phyloP scores from a whole-genome alignment of 257 asterid species.

The Cordia subcordata region DNA sequence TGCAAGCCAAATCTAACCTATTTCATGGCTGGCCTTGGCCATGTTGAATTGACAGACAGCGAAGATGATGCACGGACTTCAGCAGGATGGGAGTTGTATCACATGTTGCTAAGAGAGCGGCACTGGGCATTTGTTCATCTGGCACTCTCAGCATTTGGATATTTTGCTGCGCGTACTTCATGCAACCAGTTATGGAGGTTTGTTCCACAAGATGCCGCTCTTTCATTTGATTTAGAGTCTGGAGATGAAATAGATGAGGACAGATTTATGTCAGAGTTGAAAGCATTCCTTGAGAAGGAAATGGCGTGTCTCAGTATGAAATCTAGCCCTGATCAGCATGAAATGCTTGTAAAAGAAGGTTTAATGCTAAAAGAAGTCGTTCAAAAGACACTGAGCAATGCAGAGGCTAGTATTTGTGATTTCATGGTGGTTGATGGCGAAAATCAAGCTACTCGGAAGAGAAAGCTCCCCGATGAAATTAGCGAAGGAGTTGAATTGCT shows the following conservation, averaged over 20 bases:
- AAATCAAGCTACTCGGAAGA: slow-evolving; percentile 53
- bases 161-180: slow-evolving; percentile 72
- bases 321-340: slow-evolving; percentile 33
- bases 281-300: slow-evolving; percentile 80
- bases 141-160: slow-evolving; percentile 67
- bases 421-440: slow-evolving; percentile 64
- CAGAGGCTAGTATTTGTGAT: slow-evolving; percentile 26
- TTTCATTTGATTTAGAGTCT: slow-evolving; percentile 62
- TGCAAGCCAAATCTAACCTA: slow-evolving; percentile 77
- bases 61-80: slow-evolving; percentile 49
- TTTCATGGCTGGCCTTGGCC: slow-evolving; percentile 87
- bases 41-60: slow-evolving; percentile 45
- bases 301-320: slow-evolving; percentile 30
- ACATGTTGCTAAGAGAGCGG: slow-evolving; percentile 64
- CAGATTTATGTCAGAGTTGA: slow-evolving; percentile 80
- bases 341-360: slow-evolving; percentile 56
- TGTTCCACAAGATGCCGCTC: slow-evolving; percentile 87
- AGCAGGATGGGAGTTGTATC: slow-evolving; percentile 82
- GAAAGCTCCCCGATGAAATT: slow-evolving; percentile 79
- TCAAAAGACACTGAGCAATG: slow-evolving; percentile 14
- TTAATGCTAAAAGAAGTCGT: slow-evolving; percentile 35
- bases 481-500: slow-evolving; percentile 70
- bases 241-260: slow-evolving; percentile 72
- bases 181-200: slow-evolving; percentile 86
- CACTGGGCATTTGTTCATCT: slow-evolving; percentile 94